A percentile compares a stretch with the other conserved stretches of the same genome.
Evolutionary conservation across 208 protist genomes (phyloP).

Genomic region (Crithidia acanthocephali): DNA sequence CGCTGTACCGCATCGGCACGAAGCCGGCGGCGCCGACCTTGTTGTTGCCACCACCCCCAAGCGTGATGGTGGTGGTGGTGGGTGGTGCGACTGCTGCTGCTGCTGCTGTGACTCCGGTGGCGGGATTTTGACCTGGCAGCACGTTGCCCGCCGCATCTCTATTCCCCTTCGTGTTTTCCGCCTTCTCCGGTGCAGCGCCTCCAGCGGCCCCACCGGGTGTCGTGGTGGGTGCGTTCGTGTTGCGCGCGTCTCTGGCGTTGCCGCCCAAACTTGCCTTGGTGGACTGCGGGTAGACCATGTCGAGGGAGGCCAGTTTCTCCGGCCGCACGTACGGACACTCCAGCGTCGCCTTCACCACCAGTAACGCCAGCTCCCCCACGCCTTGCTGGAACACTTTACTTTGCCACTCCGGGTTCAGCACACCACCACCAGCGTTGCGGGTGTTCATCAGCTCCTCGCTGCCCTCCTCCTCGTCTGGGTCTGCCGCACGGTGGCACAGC

Average conservation of each 20-base stretch:
- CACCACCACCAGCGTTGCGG: constrained; percentile 20
- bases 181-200: not conserved
- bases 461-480: constrained; percentile 15
- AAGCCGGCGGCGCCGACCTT: not conserved
- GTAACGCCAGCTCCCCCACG: constrained; percentile 38
- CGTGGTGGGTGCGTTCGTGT: too few species aligned
- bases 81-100: not conserved
- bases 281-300: constrained; percentile 31
- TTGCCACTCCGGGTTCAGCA: constrained; percentile 53
- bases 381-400: constrained; percentile 56
- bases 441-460: constrained; percentile 15
- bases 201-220: too few species aligned
- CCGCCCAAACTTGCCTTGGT: not conserved
- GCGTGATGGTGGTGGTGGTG: not conserved
- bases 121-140: not conserved
- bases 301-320: constrained; percentile 36
- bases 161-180: too few species aligned
- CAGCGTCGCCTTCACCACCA: constrained; percentile 38
- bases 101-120: not conserved
- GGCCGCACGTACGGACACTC: constrained; percentile 39
- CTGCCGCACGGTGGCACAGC: constrained; percentile 31
- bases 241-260: not conserved
- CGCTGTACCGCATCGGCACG: constrained; percentile 42
- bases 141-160: not conserved
- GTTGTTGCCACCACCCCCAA: not conserved